Conservation (phyloP, 345 rosid genomes). For the Populus simonii region DNA sequence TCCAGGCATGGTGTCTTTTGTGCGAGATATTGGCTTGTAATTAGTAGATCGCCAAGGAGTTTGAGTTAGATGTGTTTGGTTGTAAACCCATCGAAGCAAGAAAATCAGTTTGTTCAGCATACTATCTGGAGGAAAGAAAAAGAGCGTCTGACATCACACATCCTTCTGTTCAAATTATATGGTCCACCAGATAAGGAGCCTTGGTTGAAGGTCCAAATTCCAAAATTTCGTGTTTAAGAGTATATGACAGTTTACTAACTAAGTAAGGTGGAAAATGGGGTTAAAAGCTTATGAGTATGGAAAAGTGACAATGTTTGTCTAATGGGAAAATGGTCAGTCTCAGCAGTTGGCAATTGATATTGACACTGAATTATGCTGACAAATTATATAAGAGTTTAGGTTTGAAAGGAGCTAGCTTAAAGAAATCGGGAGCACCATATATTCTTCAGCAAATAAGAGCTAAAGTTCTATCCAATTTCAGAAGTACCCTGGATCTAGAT, state of each 20-base stretch:
- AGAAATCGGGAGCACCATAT: not conserved
- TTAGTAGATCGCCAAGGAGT: slow-evolving; percentile 14
- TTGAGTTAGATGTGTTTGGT: slow-evolving; percentile 33
- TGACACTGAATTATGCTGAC: slow-evolving; percentile 38
- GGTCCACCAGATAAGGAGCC: slow-evolving; percentile 46
- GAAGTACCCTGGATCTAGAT: not conserved
- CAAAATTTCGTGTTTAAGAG: not conserved
- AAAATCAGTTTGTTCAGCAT: slow-evolving; percentile 47
- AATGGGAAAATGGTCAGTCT: slow-evolving; percentile 12
- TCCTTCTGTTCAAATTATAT: slow-evolving; percentile 17
- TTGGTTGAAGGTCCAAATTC: slow-evolving; percentile 21
- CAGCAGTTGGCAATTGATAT: slow-evolving; percentile 36
- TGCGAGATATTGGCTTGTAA: slow-evolving; percentile 15
- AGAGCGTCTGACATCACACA: slow-evolving; percentile 24
- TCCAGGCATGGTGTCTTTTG: slow-evolving; percentile 1
- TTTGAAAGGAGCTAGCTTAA: slow-evolving; percentile 35
- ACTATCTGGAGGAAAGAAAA: slow-evolving; percentile 24
- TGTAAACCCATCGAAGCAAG: slow-evolving; percentile 44
- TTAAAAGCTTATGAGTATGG: slow-evolving; percentile 3
- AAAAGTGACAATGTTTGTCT: not conserved
- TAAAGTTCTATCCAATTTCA: slow-evolving; percentile 5
- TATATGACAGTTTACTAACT: slow-evolving; percentile 26
- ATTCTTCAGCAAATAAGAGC: not conserved
- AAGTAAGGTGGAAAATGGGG: slow-evolving; percentile 1
- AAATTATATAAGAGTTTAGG: slow-evolving; percentile 28